Evolutionary conservation across 31 red algal species (phyloP).

Genomic region (Asparagopsis taxiformis): DNA sequence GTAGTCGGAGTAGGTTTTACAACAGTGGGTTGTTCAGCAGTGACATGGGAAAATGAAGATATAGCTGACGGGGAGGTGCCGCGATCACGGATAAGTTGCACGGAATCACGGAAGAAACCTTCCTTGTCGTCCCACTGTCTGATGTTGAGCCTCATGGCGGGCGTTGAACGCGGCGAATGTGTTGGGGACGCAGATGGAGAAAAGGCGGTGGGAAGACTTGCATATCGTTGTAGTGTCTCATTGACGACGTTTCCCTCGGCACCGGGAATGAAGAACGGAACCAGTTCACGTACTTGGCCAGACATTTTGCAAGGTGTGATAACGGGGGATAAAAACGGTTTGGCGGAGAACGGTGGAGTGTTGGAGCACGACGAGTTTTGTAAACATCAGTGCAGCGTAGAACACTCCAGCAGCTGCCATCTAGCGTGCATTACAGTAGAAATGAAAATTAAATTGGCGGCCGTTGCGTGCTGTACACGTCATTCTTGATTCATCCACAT

Average conservation of each 20-base stretch:
- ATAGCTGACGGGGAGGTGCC: background rate
- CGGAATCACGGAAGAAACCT: slow-evolving; percentile 34
- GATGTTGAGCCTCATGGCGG: slow-evolving; percentile 6
- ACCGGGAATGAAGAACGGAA: slow-evolving; percentile 46
- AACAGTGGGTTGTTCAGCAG: too few relatives aligned
- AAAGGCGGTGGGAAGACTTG: background rate
- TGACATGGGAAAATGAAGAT: background rate
- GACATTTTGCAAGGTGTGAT: background rate
- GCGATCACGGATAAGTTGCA: slow-evolving; percentile 8
- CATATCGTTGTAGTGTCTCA: slow-evolving; percentile 8
- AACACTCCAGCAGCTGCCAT: too few relatives aligned
- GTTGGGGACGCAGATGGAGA: background rate
- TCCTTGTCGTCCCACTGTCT: slow-evolving; percentile 14
- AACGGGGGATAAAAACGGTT: too few relatives aligned
- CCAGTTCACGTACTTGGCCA: slow-evolving; percentile 7
- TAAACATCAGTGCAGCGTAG: too few relatives aligned
- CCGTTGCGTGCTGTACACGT: too few relatives aligned
- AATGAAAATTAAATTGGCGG: too few relatives aligned
- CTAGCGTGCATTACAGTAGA: too few relatives aligned
- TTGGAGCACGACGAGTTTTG: too few relatives aligned
- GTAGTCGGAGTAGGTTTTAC: background rate
- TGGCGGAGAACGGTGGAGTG: too few relatives aligned
- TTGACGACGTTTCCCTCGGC: slow-evolving; percentile 16
- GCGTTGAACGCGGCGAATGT: background rate
- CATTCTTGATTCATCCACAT: too few relatives aligned